These are phyloP conservation scores for Neurospora sp. DNA, from an alignment of 495 filamentous ascomycete species.

Conservation along the genomic window DNA sequence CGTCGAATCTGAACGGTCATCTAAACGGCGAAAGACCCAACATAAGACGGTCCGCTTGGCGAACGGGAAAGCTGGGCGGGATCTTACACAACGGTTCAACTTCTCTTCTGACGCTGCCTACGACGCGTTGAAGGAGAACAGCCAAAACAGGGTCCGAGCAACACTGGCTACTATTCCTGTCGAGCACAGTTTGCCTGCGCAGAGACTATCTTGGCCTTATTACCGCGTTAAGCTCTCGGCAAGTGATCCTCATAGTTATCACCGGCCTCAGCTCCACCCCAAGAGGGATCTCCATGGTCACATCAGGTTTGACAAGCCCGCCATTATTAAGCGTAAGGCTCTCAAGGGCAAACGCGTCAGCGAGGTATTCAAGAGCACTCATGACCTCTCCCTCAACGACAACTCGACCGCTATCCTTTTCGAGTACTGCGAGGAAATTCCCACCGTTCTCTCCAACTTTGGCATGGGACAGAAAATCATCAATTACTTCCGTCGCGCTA, in stretches of 20 bases:
- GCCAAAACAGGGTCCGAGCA: constrained; percentile 87
- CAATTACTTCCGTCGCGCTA: constrained; percentile 90
- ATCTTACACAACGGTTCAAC: constrained; percentile 75
- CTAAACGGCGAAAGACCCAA: constrained; percentile 34
- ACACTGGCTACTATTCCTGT: constrained; percentile 75
- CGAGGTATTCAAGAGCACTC: constrained; percentile 61
- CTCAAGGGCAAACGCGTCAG: constrained; percentile 64
- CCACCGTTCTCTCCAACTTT: constrained; percentile 83
- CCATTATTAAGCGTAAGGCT: constrained; percentile 70
- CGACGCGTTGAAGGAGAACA: constrained; percentile 90
- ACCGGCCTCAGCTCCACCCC: constrained; percentile 62
- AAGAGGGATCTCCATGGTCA: constrained; percentile 39
- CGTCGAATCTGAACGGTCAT: constrained; percentile 40
- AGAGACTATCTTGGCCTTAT: constrained; percentile 85
- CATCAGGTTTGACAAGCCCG: constrained; percentile 49
- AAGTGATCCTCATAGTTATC: constrained; percentile 78
- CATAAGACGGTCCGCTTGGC: constrained; percentile 45
- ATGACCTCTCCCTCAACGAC: constrained; percentile 73
- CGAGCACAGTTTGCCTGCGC: constrained; percentile 84
- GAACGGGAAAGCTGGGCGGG: constrained; percentile 43
- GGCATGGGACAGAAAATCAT: constrained; percentile 93
- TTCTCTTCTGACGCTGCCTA: constrained; percentile 95
- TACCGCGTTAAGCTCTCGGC: constrained; percentile 77
- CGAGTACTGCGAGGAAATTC: constrained; percentile 93
- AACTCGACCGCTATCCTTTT: constrained; percentile 78